Evolutionary conservation across 768 basidiomycete species (phyloP).

Genomic region (Naganishia onofrii): DNA sequence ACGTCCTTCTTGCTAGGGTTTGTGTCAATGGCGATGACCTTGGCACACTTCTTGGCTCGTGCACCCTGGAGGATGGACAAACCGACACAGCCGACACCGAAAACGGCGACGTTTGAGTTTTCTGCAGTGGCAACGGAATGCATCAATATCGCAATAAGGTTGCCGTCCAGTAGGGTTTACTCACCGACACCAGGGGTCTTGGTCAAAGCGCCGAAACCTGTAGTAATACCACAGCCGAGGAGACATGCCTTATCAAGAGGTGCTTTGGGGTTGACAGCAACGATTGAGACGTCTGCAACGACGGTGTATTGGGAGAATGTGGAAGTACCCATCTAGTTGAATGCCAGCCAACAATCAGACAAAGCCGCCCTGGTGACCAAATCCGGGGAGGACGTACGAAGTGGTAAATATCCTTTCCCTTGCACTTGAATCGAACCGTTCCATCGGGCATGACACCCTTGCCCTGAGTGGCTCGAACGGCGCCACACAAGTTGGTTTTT

Average conservation of each 20-base stretch:
- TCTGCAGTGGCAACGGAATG: constrained; percentile 51
- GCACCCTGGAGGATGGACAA: constrained; percentile 86
- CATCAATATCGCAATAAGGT: neutral
- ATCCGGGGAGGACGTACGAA: constrained; percentile 58
- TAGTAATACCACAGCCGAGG: constrained; percentile 87
- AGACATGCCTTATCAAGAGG: constrained; percentile 96
- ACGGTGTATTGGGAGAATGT: constrained; percentile 99
- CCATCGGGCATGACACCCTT: constrained; percentile 92
- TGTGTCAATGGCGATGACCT: constrained; percentile 87
- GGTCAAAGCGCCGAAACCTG: constrained; percentile 93
- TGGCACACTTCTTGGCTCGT: constrained; percentile 70
- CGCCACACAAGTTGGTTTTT: constrained; percentile 97
- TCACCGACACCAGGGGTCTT: constrained; percentile 71
- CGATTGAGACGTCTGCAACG: constrained; percentile 93
- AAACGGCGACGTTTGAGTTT: constrained; percentile 85
- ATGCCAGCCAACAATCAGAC: neutral
- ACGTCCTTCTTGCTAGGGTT: constrained; percentile 81
- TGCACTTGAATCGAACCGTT: constrained; percentile 80
- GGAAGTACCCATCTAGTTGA: constrained; percentile 77
- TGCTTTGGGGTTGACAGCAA: constrained; percentile 77
- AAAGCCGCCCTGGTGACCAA: neutral
- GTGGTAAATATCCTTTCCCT: constrained; percentile 81
- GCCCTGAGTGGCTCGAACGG: constrained; percentile 82
- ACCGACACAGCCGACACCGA: constrained; percentile 92
- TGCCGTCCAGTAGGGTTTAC: neutral